A percentile compares a stretch with the other conserved stretches of the same genome.
phyloP scores from a whole-genome alignment of 495 filamentous ascomycete genomes.

The Penicillium samsonianum region DNA sequence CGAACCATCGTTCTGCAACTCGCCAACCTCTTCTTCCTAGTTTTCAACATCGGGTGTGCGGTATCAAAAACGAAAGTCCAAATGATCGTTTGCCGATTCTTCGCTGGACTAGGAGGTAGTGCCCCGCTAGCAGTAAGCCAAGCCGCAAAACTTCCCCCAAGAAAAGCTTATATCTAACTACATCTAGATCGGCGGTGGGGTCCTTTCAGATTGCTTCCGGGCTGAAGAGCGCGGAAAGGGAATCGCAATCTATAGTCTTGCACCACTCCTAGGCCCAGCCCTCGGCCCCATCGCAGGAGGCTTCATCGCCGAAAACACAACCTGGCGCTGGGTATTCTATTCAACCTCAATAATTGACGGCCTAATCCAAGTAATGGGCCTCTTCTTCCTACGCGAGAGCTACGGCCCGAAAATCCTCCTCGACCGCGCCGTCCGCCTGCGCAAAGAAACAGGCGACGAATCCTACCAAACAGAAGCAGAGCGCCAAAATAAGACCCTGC shows the following conservation, averaged over 20 bases:
- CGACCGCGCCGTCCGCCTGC: slow-evolving; percentile 56
- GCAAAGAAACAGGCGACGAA: slow-evolving; percentile 64
- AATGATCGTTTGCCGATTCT: slow-evolving; percentile 58
- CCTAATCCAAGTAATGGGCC: slow-evolving; percentile 60
- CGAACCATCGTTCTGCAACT: slow-evolving; percentile 60
- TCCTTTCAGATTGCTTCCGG: slow-evolving; percentile 62
- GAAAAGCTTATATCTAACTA: slow-evolving; percentile 4
- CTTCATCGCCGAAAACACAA: slow-evolving; percentile 67
- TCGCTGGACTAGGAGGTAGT: slow-evolving; percentile 59
- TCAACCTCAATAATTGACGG: slow-evolving; percentile 62
- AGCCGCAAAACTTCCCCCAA: not conserved
- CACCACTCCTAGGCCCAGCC: slow-evolving; percentile 67
- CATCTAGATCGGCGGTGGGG: slow-evolving; percentile 56
- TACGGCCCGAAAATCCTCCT: slow-evolving; percentile 65
- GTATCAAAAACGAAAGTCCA: slow-evolving; percentile 50
- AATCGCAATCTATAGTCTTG: slow-evolving; percentile 63
- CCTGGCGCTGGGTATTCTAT: slow-evolving; percentile 73
- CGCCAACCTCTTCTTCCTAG: slow-evolving; percentile 65
- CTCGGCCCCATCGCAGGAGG: slow-evolving; percentile 64
- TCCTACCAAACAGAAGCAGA: slow-evolving; percentile 67
- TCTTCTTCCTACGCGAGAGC: slow-evolving; percentile 71
- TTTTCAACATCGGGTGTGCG: slow-evolving; percentile 59
- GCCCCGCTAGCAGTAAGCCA: slow-evolving; percentile 51
- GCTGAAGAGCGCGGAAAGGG: slow-evolving; percentile 66
- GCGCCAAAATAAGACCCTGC: slow-evolving; percentile 44